Evolutionary conservation across 805 yeast genomes (phyloP).

Genomic region (Suhomyces sp.): DNA sequence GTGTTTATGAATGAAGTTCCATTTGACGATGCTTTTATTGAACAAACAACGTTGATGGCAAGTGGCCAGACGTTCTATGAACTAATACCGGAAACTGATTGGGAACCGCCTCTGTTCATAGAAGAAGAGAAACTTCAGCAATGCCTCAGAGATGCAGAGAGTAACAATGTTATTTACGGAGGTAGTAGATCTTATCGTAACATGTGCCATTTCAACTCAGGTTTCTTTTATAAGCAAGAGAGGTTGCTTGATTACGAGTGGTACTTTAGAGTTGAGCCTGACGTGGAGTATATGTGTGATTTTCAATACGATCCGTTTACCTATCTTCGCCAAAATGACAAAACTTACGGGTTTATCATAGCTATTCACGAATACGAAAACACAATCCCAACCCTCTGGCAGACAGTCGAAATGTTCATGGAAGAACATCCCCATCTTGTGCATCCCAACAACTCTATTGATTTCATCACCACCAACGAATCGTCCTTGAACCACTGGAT

Average conservation of each 20-base stretch:
- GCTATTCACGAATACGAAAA: slow-evolving; percentile 52
- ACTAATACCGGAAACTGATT: slow-evolving; percentile 37
- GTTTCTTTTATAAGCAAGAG: slow-evolving; percentile 51
- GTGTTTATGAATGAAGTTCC: slow-evolving; percentile 45
- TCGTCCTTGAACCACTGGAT: slow-evolving; percentile 22
- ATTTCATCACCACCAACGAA: slow-evolving; percentile 47
- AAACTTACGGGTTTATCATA: slow-evolving; percentile 50
- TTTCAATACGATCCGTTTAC: slow-evolving; percentile 55
- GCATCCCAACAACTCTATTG: slow-evolving; percentile 46
- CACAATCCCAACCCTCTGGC: slow-evolving; percentile 54
- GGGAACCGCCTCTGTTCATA: slow-evolving; percentile 40
- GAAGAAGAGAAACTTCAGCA: slow-evolving; percentile 27
- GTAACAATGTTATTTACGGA: slow-evolving; percentile 42
- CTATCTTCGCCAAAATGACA: slow-evolving; percentile 39
- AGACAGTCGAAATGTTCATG: slow-evolving; percentile 46
- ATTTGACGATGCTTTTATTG: slow-evolving; percentile 39
- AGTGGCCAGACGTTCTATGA: slow-evolving; percentile 42
- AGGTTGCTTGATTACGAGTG: slow-evolving; percentile 47
- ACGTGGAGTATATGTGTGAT: slow-evolving; percentile 54
- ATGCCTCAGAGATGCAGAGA: slow-evolving; percentile 18
- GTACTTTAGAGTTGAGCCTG: slow-evolving; percentile 63
- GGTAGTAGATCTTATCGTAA: slow-evolving; percentile 50
- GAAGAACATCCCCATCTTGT: slow-evolving; percentile 41
- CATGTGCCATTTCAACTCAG: slow-evolving; percentile 76
- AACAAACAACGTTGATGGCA: slow-evolving; percentile 44